Conservation (phyloP, 257 asterid species). For the Jacaranda copaia region DNA sequence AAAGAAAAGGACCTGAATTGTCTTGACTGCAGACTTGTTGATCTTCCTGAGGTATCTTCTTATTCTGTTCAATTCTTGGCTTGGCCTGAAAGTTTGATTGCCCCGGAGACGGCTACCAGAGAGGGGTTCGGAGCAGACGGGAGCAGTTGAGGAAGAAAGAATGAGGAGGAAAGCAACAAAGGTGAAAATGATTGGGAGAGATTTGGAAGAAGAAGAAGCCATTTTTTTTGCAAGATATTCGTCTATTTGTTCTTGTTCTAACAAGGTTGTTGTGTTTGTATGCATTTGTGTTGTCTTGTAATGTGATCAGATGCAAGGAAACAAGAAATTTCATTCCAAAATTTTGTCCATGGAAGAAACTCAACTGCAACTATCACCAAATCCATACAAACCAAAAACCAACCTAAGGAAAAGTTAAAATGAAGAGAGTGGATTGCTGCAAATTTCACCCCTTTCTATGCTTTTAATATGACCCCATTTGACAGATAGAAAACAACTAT, state of each 20-base stretch:
- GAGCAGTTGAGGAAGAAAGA: conserved; percentile 11
- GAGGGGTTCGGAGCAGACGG: background rate
- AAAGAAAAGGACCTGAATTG: conserved; percentile 62
- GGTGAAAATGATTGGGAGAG: conserved; percentile 60
- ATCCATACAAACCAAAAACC: conserved; percentile 41
- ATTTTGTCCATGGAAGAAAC: conserved; percentile 70
- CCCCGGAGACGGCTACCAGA: conserved; percentile 25
- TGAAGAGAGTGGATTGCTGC: background rate
- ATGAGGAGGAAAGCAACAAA: conserved; percentile 63
- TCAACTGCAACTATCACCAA: conserved; percentile 36
- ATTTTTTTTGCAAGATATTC: conserved; percentile 43
- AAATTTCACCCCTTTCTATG: conserved; percentile 46
- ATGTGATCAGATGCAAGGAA: conserved; percentile 37
- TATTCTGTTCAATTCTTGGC: conserved; percentile 53
- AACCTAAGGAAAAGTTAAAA: conserved; percentile 58
- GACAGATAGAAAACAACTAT: conserved; percentile 45
- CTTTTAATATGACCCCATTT: conserved; percentile 43
- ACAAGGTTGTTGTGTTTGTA: conserved; percentile 60
- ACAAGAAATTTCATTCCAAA: conserved; percentile 55
- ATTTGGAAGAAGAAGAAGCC: conserved; percentile 47
- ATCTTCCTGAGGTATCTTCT: conserved; percentile 64
- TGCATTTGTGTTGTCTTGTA: conserved; percentile 64
- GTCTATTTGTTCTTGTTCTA: conserved; percentile 41
- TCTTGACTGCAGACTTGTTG: conserved; percentile 82
- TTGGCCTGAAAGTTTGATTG: conserved; percentile 71